Percentiles rank a stretch among this genome's conserved stretches.
phyloP scores from a whole-genome alignment of 257 asterid species.

The Misopates orontium region DNA sequence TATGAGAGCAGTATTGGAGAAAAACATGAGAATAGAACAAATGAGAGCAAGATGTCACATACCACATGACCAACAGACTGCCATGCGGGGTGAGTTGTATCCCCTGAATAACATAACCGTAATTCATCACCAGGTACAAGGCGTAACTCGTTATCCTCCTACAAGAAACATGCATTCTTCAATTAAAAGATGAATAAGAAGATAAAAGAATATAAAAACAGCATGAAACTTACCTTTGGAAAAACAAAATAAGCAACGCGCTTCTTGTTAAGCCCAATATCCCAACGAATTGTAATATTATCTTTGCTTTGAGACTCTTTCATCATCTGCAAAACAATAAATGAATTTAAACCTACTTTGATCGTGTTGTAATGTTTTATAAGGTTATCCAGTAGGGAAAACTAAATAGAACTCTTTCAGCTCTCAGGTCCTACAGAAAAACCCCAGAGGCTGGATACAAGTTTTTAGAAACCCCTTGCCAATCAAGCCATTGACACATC shows the following conservation, averaged over 20 bases:
- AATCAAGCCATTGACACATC: background rate
- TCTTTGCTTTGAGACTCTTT: conserved; percentile 99
- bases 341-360: conserved; percentile 11
- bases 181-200: background rate
- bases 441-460: background rate
- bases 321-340: conserved; percentile 74
- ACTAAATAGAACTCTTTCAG: conserved; percentile 3
- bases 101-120: conserved; percentile 91
- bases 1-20: background rate
- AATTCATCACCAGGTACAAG: conserved; percentile 99
- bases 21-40: conserved; percentile 13
- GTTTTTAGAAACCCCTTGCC: background rate
- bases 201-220: conserved; percentile 6
- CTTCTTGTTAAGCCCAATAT: conserved; percentile 95
- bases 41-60: conserved; percentile 33
- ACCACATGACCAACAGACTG: conserved; percentile 99
- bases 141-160: conserved; percentile 99
- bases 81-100: conserved; percentile 95
- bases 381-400: background rate
- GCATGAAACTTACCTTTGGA: conserved; percentile 67
- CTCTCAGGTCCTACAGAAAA: conserved; percentile 1
- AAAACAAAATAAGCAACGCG: conserved; percentile 91
- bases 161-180: conserved; percentile 35
- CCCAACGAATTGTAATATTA: conserved; percentile 88
- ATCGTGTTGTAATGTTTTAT: conserved; percentile 8